Base-by-base conservation (phyloP, 176 grass and related monocot genomes). In the Saccharum officinarum region DNA sequence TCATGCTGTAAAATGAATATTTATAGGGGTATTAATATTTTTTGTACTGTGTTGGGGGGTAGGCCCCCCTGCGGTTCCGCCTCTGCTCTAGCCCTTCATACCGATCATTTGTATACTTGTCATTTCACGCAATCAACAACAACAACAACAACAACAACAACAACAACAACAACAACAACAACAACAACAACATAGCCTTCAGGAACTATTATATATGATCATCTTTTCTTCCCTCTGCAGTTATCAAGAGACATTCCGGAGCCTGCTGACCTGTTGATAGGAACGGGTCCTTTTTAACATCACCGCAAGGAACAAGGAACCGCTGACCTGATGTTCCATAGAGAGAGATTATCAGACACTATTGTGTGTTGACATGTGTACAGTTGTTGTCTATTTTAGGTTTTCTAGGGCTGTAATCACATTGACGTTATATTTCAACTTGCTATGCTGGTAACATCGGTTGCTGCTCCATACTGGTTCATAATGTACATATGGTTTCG, bases 381-480 rank as follows among this genome's bases (percentile, higher is more conserved):
- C 74, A 77, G 42, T 80, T 34, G 26, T 80, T 34, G 25, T 13
- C 77, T 50, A 8, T 64, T 30, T 54, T 4, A 2, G 38, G 9
- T 77, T 79, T 65, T 49, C 9, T 67, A 49, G 28, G 6, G 15
- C 6, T 50, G 28, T 80, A 67, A 64, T 30, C 17, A 59, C 28
- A 49, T 80, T 66, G 31, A 80, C 5, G 10, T 31, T 46, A 46
- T 66, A 79, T 23, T 34, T 75, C 9, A 57, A 10, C 47, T 37
- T 65, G 17, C 31, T 83, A 71, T 50, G 73, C n/a, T 83, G 65
- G 52, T 83, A 71, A 87, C 71, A 37, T 8, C 77, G 41, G 64
- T 80, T 81, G 79, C 50, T 28, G 28, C 77, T 8, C 8, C 67
- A 63, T 7, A 70, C n/a, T 44, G 77, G 17, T 81, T 61, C 14